phyloP scores from a whole-genome alignment of 306 rosid species.

The Cicer cuneatum region DNA sequence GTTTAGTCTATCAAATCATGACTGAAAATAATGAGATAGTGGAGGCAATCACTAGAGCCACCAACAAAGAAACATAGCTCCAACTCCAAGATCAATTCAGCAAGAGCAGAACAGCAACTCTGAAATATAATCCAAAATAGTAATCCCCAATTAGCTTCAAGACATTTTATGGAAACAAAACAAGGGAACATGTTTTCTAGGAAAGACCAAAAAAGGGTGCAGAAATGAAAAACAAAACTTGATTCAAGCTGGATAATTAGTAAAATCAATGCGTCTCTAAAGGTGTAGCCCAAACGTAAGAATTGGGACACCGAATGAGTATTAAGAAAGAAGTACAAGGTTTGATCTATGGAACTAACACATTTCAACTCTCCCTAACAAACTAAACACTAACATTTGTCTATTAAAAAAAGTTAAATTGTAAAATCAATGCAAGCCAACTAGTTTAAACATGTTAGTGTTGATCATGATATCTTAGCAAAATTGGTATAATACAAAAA shows the following conservation, averaged over 20 bases:
- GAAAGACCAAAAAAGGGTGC: constrained; percentile 1
- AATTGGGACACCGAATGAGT: too few species aligned
- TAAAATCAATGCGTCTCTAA: constrained; percentile 7
- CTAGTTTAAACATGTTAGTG: not conserved
- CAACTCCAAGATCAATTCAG: constrained; percentile 24
- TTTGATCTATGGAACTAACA: too few species aligned
- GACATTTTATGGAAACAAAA: constrained; percentile 6
- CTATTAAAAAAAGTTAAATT: too few species aligned
- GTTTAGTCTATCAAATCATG: not conserved
- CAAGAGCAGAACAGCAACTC: constrained; percentile 29
- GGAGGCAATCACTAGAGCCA: not conserved
- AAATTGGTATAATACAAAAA: too few species aligned
- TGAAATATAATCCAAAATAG: constrained; percentile 23
- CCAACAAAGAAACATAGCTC: constrained; percentile 4
- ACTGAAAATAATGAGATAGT: constrained; percentile 1
- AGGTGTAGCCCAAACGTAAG: too few species aligned
- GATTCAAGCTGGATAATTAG: not conserved
- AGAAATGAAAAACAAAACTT: not conserved
- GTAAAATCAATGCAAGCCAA: constrained; percentile 28
- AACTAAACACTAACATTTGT: too few species aligned
- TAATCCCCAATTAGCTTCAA: constrained; percentile 21
- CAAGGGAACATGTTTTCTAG: constrained; percentile 16
- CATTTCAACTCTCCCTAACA: too few species aligned
- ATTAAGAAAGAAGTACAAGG: too few species aligned
- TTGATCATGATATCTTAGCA: constrained; percentile 34